phyloP scores from a whole-genome alignment of 2,329 filamentous ascomycete genomes.

The Graphilbum ipis-grandicollis region DNA sequence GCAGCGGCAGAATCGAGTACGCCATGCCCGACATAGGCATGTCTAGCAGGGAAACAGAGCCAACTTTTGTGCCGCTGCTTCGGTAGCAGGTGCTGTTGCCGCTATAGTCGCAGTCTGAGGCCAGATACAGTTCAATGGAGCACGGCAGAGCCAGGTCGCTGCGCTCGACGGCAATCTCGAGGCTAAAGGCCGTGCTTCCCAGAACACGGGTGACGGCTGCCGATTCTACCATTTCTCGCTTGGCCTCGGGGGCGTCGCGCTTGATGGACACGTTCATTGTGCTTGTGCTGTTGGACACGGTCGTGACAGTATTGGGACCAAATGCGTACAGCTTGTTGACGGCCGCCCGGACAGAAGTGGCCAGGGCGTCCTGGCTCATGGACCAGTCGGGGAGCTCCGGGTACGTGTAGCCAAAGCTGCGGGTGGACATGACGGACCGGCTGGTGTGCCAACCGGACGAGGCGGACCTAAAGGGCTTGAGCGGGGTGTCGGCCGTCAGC shows the following conservation, averaged over 20 bases:
- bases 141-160: constrained; percentile 19
- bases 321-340: constrained; percentile 34
- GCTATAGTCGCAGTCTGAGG: not conserved
- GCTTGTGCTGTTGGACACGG: not conserved
- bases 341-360: constrained; percentile 42
- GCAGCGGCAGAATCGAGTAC: constrained; percentile 17
- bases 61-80: constrained; percentile 11
- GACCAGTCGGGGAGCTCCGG: constrained; percentile 26
- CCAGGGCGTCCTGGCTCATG: constrained; percentile 36
- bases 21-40: constrained; percentile 18
- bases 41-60: constrained; percentile 17
- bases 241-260: not conserved
- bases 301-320: not conserved
- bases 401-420: constrained; percentile 23
- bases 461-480: constrained; percentile 27
- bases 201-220: not conserved
- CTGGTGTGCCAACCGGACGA: constrained; percentile 20
- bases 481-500: constrained; percentile 25
- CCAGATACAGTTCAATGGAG: constrained; percentile 18
- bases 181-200: constrained; percentile 15
- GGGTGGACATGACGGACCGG: constrained; percentile 13
- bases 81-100: constrained; percentile 1
- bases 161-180: constrained; percentile 19
- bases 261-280: not conserved
- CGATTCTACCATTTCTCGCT: not conserved